Conservation (phyloP, 768 basidiomycete genomes). For the Trametes cingulata region DNA sequence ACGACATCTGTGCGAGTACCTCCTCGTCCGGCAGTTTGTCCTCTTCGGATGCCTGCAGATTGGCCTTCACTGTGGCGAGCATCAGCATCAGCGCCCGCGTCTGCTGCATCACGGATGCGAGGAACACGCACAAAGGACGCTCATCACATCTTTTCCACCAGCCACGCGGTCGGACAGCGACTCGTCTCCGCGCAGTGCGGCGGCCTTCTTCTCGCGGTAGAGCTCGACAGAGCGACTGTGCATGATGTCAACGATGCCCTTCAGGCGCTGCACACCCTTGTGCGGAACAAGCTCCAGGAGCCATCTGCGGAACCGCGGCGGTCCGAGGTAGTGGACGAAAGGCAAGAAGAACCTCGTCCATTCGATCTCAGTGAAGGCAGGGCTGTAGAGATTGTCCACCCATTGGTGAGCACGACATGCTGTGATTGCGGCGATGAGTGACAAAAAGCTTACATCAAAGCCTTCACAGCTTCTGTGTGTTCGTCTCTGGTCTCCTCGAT, state of each 20-base stretch:
- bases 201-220: constrained; percentile 9
- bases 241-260: neutral
- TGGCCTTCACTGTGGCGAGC: constrained; percentile 15
- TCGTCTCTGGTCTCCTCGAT: constrained; percentile 12
- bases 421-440: too few relatives aligned
- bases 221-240: neutral
- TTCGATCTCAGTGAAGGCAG: too few relatives aligned
- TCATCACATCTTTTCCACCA: constrained; percentile 26
- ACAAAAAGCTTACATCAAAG: constrained; percentile 23
- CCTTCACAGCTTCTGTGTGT: constrained; percentile 23
- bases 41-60: constrained; percentile 5
- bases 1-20: constrained; percentile 17
- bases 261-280: constrained; percentile 9
- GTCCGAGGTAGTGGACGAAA: neutral
- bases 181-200: constrained; percentile 16
- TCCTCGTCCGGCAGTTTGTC: constrained; percentile 18
- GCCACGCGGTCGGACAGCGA: constrained; percentile 8
- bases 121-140: constrained; percentile 13
- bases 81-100: too few relatives aligned
- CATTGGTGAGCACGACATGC: too few relatives aligned
- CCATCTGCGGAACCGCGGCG: constrained; percentile 32
- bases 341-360: too few relatives aligned
- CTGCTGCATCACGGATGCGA: neutral
- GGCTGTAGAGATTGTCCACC: too few relatives aligned
- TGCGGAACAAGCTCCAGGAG: constrained; percentile 37